Evolutionary conservation across 129 eudicot genomes (phyloP), one percentile per base, ranked within the genome.

Genomic region (Gnaphalium uliginosum): DNA sequence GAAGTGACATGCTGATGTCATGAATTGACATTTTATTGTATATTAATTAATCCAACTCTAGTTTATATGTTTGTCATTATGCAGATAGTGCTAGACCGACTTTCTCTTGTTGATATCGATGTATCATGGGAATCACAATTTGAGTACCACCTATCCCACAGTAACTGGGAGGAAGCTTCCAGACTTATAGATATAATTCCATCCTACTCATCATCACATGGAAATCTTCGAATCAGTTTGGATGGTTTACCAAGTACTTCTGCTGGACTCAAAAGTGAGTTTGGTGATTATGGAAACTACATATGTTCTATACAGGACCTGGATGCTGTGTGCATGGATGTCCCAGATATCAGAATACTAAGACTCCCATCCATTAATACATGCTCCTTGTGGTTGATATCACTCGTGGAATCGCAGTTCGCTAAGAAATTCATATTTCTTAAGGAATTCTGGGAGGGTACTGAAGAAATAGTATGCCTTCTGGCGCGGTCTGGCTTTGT

Each of bases 91-190:
- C 85, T 94, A 77, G 98, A 87, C 80, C 96, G 89, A 85, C 86
- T 85, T 53, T 89, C 86, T 50, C 79, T 85, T 25, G 84, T 87
- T 90, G 98, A 92, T 59, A 81, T 87, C 39, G 82, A 94, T 65
- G 53, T 89, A 35, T 83, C 88, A 66, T 94, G 97, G 98, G 98
- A 94, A 83, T 90, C 98, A 57, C 90, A 90, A 81, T 85, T 90
- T 79, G 98, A 94, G 84, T 94, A 88, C 80, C 88, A 89, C 81
- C 82, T 90, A 78, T 82, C 86, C 83, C 98, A 94, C 85, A 89
- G 86, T 81, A 89, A 90, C 69, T 85, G 89, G 90, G 78, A 69
- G 68, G 96, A 90, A 83, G 91, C 89, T 74, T 87, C 91, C 61
- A 83, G 80, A 81, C 91, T 94, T 82, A 76, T 90, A 39, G 90